Percentiles rank a stretch among this genome's conserved stretches.
Evolutionary conservation across 768 basidiomycete species (phyloP).

Genomic region (Boletus vinaceobasis): DNA sequence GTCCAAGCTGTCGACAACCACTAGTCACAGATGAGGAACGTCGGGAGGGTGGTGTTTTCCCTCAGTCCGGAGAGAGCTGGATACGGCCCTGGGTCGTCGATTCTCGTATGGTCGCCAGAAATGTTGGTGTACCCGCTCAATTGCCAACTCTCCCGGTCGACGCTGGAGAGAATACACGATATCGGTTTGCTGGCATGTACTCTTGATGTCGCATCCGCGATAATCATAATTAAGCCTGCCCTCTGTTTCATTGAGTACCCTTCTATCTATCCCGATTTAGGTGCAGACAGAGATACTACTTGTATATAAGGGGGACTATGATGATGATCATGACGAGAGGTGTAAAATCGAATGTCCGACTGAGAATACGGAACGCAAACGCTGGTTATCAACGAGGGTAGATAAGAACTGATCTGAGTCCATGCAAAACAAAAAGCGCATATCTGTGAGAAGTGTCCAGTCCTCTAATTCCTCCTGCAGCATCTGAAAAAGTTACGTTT

Average conservation of each 20-base stretch:
- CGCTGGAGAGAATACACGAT: slow-evolving; percentile 17
- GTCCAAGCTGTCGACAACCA: slow-evolving; percentile 59
- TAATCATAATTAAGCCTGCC: slow-evolving; percentile 12
- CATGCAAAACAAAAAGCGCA: slow-evolving; percentile 18
- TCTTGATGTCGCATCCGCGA: slow-evolving; percentile 35
- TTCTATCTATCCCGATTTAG: slow-evolving; percentile 23
- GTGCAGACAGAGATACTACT: slow-evolving; percentile 23
- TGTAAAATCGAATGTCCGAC: slow-evolving; percentile 25
- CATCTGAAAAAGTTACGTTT: slow-evolving; percentile 79
- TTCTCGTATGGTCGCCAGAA: slow-evolving; percentile 16
- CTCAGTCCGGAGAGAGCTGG: slow-evolving; percentile 14
- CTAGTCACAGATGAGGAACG: slow-evolving; percentile 32
- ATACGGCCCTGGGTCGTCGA: slow-evolving; percentile 23
- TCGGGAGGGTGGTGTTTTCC: slow-evolving; percentile 3
- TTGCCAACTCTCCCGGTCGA: slow-evolving; percentile 20
- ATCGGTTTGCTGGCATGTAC: slow-evolving; percentile 55
- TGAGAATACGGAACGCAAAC: slow-evolving; percentile 12
- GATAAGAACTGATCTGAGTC: slow-evolving; percentile 29
- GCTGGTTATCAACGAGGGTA: slow-evolving; percentile 30
- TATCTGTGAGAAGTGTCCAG: slow-evolving; percentile 6
- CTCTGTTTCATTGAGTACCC: slow-evolving; percentile 18
- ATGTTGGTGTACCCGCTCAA: slow-evolving; percentile 6
- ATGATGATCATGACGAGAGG: slow-evolving; percentile 18
- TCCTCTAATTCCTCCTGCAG: slow-evolving; percentile 65
- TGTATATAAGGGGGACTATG: slow-evolving; percentile 9